Evolutionary conservation across 768 basidiomycete genomes (phyloP).

Genomic region (Amanita exitialis): DNA sequence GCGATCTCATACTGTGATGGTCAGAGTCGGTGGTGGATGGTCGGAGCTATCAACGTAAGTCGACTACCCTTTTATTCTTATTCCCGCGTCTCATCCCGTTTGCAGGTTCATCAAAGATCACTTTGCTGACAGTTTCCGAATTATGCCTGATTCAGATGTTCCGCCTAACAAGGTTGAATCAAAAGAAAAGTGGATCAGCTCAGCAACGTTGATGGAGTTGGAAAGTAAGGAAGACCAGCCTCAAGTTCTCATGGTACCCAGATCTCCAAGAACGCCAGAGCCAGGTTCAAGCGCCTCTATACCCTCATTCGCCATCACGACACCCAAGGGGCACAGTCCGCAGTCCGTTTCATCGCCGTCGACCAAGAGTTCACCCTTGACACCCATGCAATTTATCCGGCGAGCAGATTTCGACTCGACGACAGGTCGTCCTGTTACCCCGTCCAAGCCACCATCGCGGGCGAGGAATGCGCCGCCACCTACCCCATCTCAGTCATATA

Average conservation of each 20-base stretch:
- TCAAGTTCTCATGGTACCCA: conserved; percentile 15
- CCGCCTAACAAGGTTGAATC: conserved; percentile 35
- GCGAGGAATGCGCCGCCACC: conserved; percentile 19
- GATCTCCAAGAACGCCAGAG: conserved; percentile 58
- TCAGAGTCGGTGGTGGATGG: conserved; percentile 94
- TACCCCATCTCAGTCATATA: conserved; percentile 1
- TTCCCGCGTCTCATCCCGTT: not conserved
- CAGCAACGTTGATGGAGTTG: conserved; percentile 56
- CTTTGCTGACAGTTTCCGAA: conserved; percentile 74
- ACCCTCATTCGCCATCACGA: conserved; percentile 61
- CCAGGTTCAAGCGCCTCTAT: conserved; percentile 37
- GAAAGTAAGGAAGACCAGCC: conserved; percentile 22
- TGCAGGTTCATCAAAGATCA: conserved; percentile 78
- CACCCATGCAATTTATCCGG: conserved; percentile 78
- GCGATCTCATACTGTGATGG: conserved; percentile 91
- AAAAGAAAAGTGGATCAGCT: conserved; percentile 77
- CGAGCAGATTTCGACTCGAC: conserved; percentile 52
- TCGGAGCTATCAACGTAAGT: conserved; percentile 80
- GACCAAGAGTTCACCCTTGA: conserved; percentile 54
- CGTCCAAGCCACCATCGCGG: conserved; percentile 47
- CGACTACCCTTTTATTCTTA: not conserved
- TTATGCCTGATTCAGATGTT: conserved; percentile 48
- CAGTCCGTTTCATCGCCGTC: conserved; percentile 44
- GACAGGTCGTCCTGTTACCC: conserved; percentile 48
- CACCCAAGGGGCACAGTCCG: conserved; percentile 43